Evolutionary conservation across 306 rosid genomes (phyloP).

Genomic region (Cicer pinnatifidum): DNA sequence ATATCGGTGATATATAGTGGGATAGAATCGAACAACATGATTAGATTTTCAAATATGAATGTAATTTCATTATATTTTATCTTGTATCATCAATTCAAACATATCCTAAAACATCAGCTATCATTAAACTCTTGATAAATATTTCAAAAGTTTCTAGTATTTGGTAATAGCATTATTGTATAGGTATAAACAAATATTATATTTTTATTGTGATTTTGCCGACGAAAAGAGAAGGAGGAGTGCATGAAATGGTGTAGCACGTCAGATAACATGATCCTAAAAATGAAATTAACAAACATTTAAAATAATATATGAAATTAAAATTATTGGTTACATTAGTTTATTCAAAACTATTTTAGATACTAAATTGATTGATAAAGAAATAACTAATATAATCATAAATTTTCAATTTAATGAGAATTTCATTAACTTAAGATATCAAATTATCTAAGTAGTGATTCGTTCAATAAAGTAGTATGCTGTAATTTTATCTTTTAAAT

Average conservation of each 20-base stretch:
- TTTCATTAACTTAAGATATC: neutral
- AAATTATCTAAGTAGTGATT: neutral
- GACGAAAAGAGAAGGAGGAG: neutral
- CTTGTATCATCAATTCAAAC: no score
- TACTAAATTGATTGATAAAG: neutral
- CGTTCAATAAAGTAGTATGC: neutral
- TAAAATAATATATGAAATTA: neutral
- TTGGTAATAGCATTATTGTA: neutral
- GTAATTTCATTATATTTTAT: no score
- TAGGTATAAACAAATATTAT: no score
- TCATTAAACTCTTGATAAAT: constrained; percentile 12
- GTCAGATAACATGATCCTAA: neutral
- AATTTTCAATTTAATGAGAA: neutral
- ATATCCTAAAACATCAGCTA: no score
- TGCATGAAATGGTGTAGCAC: neutral
- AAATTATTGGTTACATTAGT: neutral
- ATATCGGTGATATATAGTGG: no score
- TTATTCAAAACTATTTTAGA: neutral
- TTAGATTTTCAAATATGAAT: no score
- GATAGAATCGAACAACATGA: no score
- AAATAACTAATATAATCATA: neutral
- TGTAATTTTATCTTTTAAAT: neutral
- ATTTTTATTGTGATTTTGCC: neutral
- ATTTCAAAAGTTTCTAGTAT: neutral
- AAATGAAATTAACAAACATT: neutral